Base-by-base conservation (phyloP, 2,329 filamentous ascomycete genomes). In the Colletotrichum sp. region DNA sequence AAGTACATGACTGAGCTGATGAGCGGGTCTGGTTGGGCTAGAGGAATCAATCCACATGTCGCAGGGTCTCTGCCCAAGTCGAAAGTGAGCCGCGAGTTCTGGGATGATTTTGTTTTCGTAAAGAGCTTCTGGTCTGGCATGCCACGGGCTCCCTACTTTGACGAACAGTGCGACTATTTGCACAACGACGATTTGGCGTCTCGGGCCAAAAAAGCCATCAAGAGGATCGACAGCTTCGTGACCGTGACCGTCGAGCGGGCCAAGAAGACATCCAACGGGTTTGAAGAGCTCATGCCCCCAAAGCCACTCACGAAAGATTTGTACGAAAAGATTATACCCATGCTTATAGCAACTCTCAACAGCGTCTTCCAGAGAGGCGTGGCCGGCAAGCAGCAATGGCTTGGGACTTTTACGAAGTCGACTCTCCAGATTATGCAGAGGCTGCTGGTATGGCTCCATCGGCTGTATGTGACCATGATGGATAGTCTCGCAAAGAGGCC, bases 351-450 rank as follows among this genome's bases (percentile, higher is more conserved):
- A 5, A 75, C 30, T 0, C 71, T 77, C 22, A 29, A 29, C n/a
- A 36, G 22, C 15, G 71, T 75, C 6, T 77, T 77, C 52, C 32
- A n/a, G 6, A 66, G 61, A 27, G 75, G 75, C n/a, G 19, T 49
- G 7, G 34, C 25, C n/a, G 64, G 62, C 22, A 34, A 36, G 3
- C 29, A 36, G 15, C 22, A 22, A 3, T 76, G 72, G 44, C 29
- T 57, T 9, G 73, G 70, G 27, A 59, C 25, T 16, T 75, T 77
- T 44, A 75, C 71, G 9, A 66, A 71, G n/a, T 27, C n/a, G 16
- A 44, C 27, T 11, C 15, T 77, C 52, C 75, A 77, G 22, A 77
- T 77, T 25, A 77, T 77, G 75, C 22, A 66, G 25, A 49, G 75
- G 39, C 12, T 77, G 15, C 22, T 71, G 11, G 66, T 61, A 19